A percentile compares a stretch with the other conserved stretches of the same genome.
These are phyloP conservation scores for Venturiaceae sp. DNA, from an alignment of 2,329 filamentous ascomycete genomes.

Conservation along the genomic window DNA sequence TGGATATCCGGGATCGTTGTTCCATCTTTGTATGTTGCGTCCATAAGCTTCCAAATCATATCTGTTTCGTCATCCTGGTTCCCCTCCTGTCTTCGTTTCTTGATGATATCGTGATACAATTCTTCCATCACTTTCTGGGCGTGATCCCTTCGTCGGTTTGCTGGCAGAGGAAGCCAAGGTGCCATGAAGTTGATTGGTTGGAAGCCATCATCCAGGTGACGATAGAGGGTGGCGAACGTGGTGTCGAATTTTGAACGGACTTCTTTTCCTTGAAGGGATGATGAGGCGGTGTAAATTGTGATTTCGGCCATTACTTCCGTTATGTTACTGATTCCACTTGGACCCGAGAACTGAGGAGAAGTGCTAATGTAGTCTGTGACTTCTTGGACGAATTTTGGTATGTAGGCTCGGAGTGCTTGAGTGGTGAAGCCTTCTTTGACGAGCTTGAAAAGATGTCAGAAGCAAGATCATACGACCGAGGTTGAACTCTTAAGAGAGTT, in stretches of 20 bases:
- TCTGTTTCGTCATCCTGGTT: conserved; percentile 34
- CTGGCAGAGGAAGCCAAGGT: conserved; percentile 69
- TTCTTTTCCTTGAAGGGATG: conserved; percentile 68
- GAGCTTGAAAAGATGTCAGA: neutral
- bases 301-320: conserved; percentile 66
- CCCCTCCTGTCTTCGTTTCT: conserved; percentile 37
- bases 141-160: conserved; percentile 65
- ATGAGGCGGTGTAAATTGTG: conserved; percentile 77
- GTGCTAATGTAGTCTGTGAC: conserved; percentile 59
- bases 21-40: conserved; percentile 67
- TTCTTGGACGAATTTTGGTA: conserved; percentile 63
- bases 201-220: conserved; percentile 77
- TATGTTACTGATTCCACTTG: conserved; percentile 56
- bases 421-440: conserved; percentile 60
- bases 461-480: conserved; percentile 55
- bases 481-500: neutral
- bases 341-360: conserved; percentile 50
- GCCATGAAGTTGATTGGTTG: conserved; percentile 74
- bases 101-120: conserved; percentile 69
- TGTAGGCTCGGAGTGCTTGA: conserved; percentile 59
- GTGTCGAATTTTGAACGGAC: conserved; percentile 66
- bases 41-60: conserved; percentile 80
- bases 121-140: conserved; percentile 68
- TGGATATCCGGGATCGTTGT: conserved; percentile 62
- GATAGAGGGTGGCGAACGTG: conserved; percentile 65